Base-by-base conservation (phyloP, 768 basidiomycete species). In the Tephrocybe sp. region DNA sequence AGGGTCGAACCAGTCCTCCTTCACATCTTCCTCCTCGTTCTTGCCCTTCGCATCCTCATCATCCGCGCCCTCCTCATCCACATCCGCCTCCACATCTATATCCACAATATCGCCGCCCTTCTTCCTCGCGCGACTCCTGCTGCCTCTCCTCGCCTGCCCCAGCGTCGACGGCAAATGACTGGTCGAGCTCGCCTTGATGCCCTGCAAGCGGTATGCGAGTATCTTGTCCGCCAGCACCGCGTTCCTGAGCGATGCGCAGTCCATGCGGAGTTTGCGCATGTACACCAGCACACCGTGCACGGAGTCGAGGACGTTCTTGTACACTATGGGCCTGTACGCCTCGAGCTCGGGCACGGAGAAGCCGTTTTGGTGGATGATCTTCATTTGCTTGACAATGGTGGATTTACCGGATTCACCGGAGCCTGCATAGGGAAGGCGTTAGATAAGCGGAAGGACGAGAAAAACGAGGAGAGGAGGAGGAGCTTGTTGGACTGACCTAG, bases 381-480 rank as follows among this genome's bases (percentile, higher is more conserved):
- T 93, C 91, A 93, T 93, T 67, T 93, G 91, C 67, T 93, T 93
- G 28, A 93, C 93, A 57, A 98, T 93, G 0, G 95, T 98, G 3
- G 84, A 86, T 72, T 98, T 98, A 4, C 95, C 95, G 1, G 89
- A 92, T 73, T 96, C 94, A 62, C 95, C 93, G 14, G 93, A 95
- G 50, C 95, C 94, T 95, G 45, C 12, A 36, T 41, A 20, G 28
- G 17, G 18, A 9, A 44, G 24, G 20, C 11, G 9, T 11, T 4
- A 17, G 37, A 4, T 39, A 30, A 12, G 34, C 6, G 15, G 34
- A 36, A 36, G 34, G 34, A 7, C 15, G 9, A n/a, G 34, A 36
- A 15, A 15, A 14, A 12, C 4, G 34, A 36, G 15, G 7, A 36
- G 34, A 20, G n/a, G 17, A n/a, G 40, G 15, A 20, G 15, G 32